Percentiles rank a stretch among this genome's conserved stretches.
Conservation (phyloP, 2,329 filamentous ascomycete genomes). For the Nemania sp. region DNA sequence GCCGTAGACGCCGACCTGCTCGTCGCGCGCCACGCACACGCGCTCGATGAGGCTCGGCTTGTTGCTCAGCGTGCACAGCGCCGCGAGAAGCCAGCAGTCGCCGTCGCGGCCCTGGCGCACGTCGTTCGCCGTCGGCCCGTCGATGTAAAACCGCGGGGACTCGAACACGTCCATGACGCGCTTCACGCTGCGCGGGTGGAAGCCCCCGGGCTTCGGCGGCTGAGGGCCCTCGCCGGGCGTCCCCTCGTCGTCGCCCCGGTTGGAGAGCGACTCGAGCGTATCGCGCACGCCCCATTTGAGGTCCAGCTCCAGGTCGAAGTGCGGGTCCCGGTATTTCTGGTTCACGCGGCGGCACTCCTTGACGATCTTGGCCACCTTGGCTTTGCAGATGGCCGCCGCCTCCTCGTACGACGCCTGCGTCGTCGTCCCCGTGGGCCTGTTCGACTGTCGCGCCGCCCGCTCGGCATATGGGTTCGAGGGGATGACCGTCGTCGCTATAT, state of each 20-base stretch:
- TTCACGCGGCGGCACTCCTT: conserved; percentile 75
- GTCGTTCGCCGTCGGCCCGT: conserved; percentile 76
- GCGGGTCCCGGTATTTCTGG: conserved; percentile 83
- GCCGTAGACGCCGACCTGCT: conserved; percentile 78
- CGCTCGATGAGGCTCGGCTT: conserved; percentile 72
- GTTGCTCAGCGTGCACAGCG: conserved; percentile 76
- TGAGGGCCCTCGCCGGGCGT: not conserved
- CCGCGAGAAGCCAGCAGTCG: conserved; percentile 87
- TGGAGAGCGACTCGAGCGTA: conserved; percentile 53
- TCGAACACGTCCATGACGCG: conserved; percentile 77
- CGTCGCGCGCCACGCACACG: conserved; percentile 73
- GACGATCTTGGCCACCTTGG: conserved; percentile 65
- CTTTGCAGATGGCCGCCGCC: conserved; percentile 69
- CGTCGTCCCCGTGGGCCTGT: conserved; percentile 55
- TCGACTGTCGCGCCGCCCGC: conserved; percentile 60
- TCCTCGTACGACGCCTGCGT: conserved; percentile 73
- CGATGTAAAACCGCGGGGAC: conserved; percentile 74
- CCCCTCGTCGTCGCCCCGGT: conserved; percentile 32
- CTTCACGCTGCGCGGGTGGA: conserved; percentile 63
- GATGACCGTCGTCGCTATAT: conserved; percentile 66
- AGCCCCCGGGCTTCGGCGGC: conserved; percentile 26
- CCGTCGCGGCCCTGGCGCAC: conserved; percentile 78
- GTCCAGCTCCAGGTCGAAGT: conserved; percentile 83
- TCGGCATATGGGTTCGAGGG: conserved; percentile 70
- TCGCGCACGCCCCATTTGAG: conserved; percentile 63